Evolutionary conservation across 768 basidiomycete species (phyloP).

Genomic region (Suillus occidentalis): DNA sequence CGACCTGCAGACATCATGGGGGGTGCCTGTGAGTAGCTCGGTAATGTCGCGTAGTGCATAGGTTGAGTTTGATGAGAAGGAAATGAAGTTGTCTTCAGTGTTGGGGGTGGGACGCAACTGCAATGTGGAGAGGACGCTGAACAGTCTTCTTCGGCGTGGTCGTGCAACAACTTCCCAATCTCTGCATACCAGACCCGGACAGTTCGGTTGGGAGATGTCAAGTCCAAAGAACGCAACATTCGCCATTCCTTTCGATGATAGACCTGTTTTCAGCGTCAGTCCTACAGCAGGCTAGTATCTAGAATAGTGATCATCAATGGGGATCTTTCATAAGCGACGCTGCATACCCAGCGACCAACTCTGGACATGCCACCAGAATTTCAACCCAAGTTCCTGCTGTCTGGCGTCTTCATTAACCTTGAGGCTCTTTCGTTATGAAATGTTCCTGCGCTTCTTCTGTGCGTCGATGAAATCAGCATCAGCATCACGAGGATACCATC

Average conservation of each 20-base stretch:
- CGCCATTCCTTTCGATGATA: constrained; percentile 88
- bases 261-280: constrained; percentile 79
- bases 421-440: constrained; percentile 72
- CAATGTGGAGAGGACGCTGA: no score
- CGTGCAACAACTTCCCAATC: no score
- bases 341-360: constrained; percentile 77
- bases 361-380: constrained; percentile 81
- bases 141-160: no score
- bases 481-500: constrained; percentile 83
- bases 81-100: no score
- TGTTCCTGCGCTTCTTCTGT: constrained; percentile 42
- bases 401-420: constrained; percentile 86
- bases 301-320: constrained; percentile 15
- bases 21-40: no score
- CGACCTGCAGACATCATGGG: no score
- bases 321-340: background rate
- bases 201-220: constrained; percentile 66
- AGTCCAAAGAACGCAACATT: constrained; percentile 84
- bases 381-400: constrained; percentile 81
- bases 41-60: no score
- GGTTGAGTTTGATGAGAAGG: no score
- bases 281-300: constrained; percentile 74
- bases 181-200: constrained; percentile 36
- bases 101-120: constrained; percentile 44
- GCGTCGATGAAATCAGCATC: constrained; percentile 38